These are phyloP conservation scores for Cytauxzoon felis DNA, from an alignment of 169 alveolate genomes.

Conservation along the genomic window DNA sequence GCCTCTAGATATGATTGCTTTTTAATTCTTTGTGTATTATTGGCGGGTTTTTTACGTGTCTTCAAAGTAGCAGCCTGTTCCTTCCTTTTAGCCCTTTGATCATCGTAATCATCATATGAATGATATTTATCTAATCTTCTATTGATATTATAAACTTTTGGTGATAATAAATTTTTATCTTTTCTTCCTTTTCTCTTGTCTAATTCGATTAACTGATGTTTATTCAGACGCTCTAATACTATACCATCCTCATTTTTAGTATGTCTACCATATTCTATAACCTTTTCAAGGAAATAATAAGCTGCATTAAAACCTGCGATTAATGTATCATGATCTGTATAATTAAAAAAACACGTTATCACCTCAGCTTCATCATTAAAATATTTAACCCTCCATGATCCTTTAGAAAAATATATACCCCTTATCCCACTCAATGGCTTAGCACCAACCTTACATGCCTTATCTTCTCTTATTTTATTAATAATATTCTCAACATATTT, in stretches of 20 bases:
- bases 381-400: conserved; percentile 57
- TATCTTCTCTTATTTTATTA: conserved; percentile 2
- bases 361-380: conserved; percentile 21
- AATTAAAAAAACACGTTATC: conserved; percentile 38
- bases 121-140: too few species aligned
- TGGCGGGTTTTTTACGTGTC: too few species aligned
- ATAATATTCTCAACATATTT: too few species aligned
- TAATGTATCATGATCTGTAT: conserved; percentile 25
- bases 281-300: conserved; percentile 31
- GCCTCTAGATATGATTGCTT: too few species aligned
- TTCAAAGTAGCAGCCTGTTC: too few species aligned
- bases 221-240: conserved; percentile 21
- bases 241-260: conserved; percentile 47
- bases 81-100: too few species aligned
- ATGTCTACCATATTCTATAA: conserved; percentile 40
- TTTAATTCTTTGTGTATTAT: too few species aligned
- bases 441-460: conserved; percentile 45
- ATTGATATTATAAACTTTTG: too few species aligned
- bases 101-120: too few species aligned
- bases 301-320: conserved; percentile 49
- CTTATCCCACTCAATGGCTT: conserved; percentile 58
- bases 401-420: conserved; percentile 55
- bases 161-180: too few species aligned
- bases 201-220: conserved; percentile 37
- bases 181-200: conserved; percentile 16